Conservation (phyloP, 805 yeast species). For the Suhomyces sp. region DNA sequence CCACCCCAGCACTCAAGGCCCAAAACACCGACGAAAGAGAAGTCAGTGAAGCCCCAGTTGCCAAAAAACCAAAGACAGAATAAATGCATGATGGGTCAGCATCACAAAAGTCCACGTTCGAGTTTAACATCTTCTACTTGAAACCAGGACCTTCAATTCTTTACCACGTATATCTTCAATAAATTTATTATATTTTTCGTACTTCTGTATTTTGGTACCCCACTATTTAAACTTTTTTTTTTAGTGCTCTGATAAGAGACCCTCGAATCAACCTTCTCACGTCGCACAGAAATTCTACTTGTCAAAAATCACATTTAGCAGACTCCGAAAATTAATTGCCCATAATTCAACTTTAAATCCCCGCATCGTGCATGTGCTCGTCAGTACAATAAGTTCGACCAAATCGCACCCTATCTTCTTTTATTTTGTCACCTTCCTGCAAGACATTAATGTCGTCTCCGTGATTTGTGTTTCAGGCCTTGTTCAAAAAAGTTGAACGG, state of each 20-base stretch:
- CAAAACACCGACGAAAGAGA: constrained; percentile 20
- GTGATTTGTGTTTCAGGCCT: too few relatives aligned
- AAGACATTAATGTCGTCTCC: too few relatives aligned
- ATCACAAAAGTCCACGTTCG: neutral
- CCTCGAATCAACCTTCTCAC: neutral
- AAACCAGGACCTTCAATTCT: neutral
- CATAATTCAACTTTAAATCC: neutral
- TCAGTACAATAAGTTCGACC: too few relatives aligned
- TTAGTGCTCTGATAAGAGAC: neutral
- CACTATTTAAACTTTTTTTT: neutral
- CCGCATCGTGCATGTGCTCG: neutral
- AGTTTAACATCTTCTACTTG: neutral
- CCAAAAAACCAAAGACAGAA: constrained; percentile 38
- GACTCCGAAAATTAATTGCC: neutral
- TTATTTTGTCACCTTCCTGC: too few relatives aligned
- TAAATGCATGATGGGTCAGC: constrained; percentile 9
- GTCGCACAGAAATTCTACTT: neutral
- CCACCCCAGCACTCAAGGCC: constrained; percentile 44
- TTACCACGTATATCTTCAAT: neutral
- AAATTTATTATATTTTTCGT: neutral
- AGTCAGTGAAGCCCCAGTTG: constrained; percentile 29
- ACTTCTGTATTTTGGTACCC: neutral
- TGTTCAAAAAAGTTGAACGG: too few relatives aligned
- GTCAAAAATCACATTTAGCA: neutral
- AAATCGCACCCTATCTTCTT: too few relatives aligned